Evolutionary conservation across 441 rosid genomes (phyloP), one percentile per base, ranked within the genome.

Genomic region (Aleurites moluccanus): DNA sequence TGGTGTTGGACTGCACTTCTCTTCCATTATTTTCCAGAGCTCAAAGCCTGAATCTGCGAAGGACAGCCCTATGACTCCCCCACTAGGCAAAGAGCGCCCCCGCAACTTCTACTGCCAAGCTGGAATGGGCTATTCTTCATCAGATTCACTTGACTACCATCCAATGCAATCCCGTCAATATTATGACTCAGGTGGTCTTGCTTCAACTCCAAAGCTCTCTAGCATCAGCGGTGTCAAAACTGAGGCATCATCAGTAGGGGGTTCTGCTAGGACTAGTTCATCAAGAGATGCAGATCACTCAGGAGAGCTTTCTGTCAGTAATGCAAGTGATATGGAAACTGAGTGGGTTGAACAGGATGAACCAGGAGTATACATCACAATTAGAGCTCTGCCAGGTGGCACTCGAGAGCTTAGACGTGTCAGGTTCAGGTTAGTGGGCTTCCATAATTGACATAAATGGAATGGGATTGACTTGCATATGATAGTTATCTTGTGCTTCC

Each of bases 321-420:
- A 90, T 83, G 93, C 96, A 3, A 92, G 99, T 73, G 98, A 92
- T 69, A 73, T 70, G 70, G 98, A 91, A 72, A 80, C 92, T 9
- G 97, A 95, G 86, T 93, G 99, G 99, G 94, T 92, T 10, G 99
- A 93, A 77, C 97, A 92, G 81, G 99, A 95, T 66, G 96, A 93
- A 81, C 92, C 92, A 0, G 99, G 99, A 61, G 94, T 95, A 23
- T 95, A 95, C 81, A 88, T 95, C 77, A 95, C 98, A 23, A 88
- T 95, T 78, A 85, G 92, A 84, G 89, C 88, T 65, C 85, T 89
- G 62, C 97, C 92, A 25, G 90, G 90, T 67, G 98, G 97, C 47
- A 70, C 85, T 16, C 87, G 92, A 25, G 98, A 95, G 85, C 95
- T 95, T 70, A 88, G 97, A 80, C 95, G 99, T 0, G 92, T 95